Evolutionary conservation across 1,284 basidiomycete species (phyloP), one percentile per base, ranked within the genome.

Genomic region (Puccinia polysora): DNA sequence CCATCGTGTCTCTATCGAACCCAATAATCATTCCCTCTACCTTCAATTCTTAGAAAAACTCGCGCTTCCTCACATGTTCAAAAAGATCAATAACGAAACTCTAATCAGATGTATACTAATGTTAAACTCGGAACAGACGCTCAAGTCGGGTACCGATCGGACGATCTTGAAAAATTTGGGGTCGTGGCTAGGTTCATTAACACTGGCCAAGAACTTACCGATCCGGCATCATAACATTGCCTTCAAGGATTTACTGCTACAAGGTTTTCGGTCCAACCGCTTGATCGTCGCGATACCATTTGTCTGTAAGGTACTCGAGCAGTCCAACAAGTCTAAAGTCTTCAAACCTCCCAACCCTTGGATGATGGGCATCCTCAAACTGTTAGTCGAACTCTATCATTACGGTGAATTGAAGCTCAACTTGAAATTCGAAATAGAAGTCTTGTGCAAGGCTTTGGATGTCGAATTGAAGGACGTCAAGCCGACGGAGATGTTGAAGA

Each of bases 371-470:
- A 89, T 98, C 74, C 84, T 98, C 76, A 87, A 89, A 74, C 84
- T 98, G 30, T 86, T 98, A 60, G 91, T 88, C 47, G 96, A 99
- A 81, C 85, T 99, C 20, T 98, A 99, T 81, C 91, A 95, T 79
- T 95, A 88, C 77, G 95, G 92, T 3, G 94, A 98, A 77, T 85
- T 98, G 75, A 96, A 97, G 81, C 84, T 98, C 73, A 97, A 97
- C 80, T 85, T 95, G 80, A 98, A 97, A 81, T 98, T 98, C 78
- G 96, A 98, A 82, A 98, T 99, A 75, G 96, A 99, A 81, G 89
- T 97, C 36, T 83, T 98, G 8, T 98, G 95, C 84, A 95, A 93
- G 80, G 86, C 87, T 53, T 86, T 98, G 38, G 87, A 89, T 36
- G 86, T 99, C 75, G 88, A 95, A 78, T 85, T 98, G 50, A 90